Conservation (phyloP, 352 stramenopile species). For the Pythium biforme region DNA sequence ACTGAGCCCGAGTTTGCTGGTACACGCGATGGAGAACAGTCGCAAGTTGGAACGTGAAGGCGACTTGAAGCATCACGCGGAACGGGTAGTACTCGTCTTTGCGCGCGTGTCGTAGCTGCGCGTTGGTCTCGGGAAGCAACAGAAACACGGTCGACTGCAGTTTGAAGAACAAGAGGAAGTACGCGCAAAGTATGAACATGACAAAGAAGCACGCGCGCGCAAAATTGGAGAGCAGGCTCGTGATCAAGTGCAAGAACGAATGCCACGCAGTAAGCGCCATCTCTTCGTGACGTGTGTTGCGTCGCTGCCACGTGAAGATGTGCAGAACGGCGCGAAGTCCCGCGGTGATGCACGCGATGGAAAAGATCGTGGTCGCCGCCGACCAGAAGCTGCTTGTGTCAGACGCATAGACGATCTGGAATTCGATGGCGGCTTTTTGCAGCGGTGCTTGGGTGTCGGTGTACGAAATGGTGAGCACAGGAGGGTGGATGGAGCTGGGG, state of each 20-base stretch:
- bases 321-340: constrained; percentile 62
- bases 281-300: constrained; percentile 69
- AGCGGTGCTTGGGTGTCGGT: constrained; percentile 42
- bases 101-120: constrained; percentile 42
- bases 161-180: constrained; percentile 95
- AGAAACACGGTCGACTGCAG: constrained; percentile 87
- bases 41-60: constrained; percentile 83
- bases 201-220: constrained; percentile 51
- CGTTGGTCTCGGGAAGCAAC: constrained; percentile 74
- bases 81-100: constrained; percentile 90
- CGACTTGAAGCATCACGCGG: constrained; percentile 68
- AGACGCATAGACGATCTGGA: constrained; percentile 89
- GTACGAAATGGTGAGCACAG: constrained; percentile 80
- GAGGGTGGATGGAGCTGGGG: constrained; percentile 57
- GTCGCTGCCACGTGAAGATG: constrained; percentile 87
- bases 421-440: constrained; percentile 35
- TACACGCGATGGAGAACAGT: constrained; percentile 72
- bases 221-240: constrained; percentile 39
- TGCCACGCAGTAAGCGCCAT: constrained; percentile 50
- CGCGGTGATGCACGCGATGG: constrained; percentile 52
- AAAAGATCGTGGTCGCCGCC: constrained; percentile 71
- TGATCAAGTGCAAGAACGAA: constrained; percentile 42
- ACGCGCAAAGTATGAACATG: constrained; percentile 76
- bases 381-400: constrained; percentile 78
- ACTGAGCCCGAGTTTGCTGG: constrained; percentile 71